A percentile compares a stretch with the other conserved stretches of the same genome.
phyloP scores from a whole-genome alignment of 768 basidiomycete species.

The Serendipita indica region DNA sequence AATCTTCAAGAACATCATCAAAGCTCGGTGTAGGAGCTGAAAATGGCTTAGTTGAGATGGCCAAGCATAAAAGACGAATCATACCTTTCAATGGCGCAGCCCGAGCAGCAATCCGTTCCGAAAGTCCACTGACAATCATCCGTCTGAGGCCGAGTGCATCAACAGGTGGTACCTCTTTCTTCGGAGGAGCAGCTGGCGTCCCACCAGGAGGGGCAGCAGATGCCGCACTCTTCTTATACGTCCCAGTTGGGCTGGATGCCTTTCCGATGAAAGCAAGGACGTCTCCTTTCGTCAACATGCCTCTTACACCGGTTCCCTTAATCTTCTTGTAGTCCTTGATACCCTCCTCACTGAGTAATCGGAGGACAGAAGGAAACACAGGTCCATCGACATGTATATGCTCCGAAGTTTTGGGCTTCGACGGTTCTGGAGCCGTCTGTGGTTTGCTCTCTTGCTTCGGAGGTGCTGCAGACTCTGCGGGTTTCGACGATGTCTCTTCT shows the following conservation, averaged over 20 bases:
- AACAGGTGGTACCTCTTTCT: not conserved
- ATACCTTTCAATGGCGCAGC: not conserved
- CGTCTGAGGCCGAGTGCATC: constrained; percentile 10
- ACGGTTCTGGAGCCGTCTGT: constrained; percentile 17
- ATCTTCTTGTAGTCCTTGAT: constrained; percentile 49
- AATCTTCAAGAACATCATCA: constrained; percentile 10
- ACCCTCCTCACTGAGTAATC: constrained; percentile 48
- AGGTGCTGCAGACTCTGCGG: constrained; percentile 10
- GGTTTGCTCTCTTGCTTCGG: not conserved
- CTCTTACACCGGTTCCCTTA: constrained; percentile 77
- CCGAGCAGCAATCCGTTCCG: not conserved
- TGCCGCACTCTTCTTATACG: constrained; percentile 35
- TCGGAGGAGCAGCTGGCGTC: not conserved
- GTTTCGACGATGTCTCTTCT: constrained; percentile 20
- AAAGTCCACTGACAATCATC: constrained; percentile 9
- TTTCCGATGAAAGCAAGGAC: constrained; percentile 75
- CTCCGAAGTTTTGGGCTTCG: constrained; percentile 21
- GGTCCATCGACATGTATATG: constrained; percentile 42
- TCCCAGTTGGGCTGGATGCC: constrained; percentile 62
- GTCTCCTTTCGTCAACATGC: constrained; percentile 95
- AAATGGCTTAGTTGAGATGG: not conserved
- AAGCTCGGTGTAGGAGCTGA: not conserved
- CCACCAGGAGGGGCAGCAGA: not conserved
- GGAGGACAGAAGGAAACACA: constrained; percentile 80
- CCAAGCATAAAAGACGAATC: not conserved